Conservation (phyloP, 2,329 filamentous ascomycete genomes). For the Tolypocladium cylindrosporum region DNA sequence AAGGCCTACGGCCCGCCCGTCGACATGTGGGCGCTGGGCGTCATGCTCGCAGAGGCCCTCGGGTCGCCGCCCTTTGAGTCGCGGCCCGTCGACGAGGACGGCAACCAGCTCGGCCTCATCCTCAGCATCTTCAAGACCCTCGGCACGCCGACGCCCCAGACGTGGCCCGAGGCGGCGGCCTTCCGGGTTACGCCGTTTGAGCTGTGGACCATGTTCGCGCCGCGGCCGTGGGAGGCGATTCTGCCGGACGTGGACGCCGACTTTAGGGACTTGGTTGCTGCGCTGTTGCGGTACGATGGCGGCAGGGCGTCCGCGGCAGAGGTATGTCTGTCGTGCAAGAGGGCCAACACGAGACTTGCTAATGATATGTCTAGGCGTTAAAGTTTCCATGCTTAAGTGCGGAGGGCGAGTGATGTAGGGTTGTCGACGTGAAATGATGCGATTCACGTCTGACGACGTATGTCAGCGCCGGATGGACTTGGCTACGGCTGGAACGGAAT, state of each 20-base stretch:
- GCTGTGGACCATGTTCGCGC: slow-evolving; percentile 70
- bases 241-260: slow-evolving; percentile 48
- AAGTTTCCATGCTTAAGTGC: slow-evolving; percentile 9
- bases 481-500: not conserved
- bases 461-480: too few relatives aligned
- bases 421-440: not conserved
- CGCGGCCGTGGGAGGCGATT: slow-evolving; percentile 58
- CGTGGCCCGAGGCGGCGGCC: slow-evolving; percentile 68
- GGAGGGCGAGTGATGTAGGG: not conserved
- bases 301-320: slow-evolving; percentile 53
- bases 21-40: slow-evolving; percentile 85
- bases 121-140: slow-evolving; percentile 86
- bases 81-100: slow-evolving; percentile 61
- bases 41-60: slow-evolving; percentile 69
- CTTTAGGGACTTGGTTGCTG: slow-evolving; percentile 55
- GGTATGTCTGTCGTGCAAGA: slow-evolving; percentile 11
- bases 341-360: not conserved
- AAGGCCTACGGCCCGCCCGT: slow-evolving; percentile 59
- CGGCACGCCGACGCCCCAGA: slow-evolving; percentile 70
- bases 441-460: too few relatives aligned
- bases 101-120: slow-evolving; percentile 84
- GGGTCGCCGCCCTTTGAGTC: slow-evolving; percentile 70
- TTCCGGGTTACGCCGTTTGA: slow-evolving; percentile 77
- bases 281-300: slow-evolving; percentile 64
- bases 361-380: slow-evolving; percentile 10